These are phyloP conservation scores for Chondrostereum purpureum DNA, from an alignment of 1,284 basidiomycete genomes.

Conservation along the genomic window DNA sequence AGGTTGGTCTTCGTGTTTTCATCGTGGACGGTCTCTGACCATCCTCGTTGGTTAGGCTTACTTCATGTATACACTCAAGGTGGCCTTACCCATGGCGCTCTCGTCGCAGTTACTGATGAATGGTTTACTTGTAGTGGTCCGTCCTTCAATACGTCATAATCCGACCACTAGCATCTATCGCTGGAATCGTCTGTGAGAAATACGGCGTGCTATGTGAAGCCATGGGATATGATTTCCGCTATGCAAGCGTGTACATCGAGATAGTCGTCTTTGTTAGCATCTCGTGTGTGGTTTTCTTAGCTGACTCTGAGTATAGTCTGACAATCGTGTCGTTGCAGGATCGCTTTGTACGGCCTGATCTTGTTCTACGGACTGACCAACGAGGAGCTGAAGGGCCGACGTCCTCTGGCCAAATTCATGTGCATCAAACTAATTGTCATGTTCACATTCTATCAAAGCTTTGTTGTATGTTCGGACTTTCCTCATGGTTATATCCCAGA, in stretches of 20 bases:
- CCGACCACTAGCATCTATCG: conserved; percentile 63
- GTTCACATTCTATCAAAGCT: conserved; percentile 77
- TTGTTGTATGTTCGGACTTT: conserved; percentile 62
- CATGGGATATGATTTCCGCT: conserved; percentile 52
- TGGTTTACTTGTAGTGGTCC: conserved; percentile 55
- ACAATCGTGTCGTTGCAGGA: conserved; percentile 28
- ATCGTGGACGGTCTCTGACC: conserved; percentile 1
- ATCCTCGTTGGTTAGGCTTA: conserved; percentile 45
- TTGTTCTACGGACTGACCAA: conserved; percentile 78
- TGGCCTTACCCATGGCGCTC: conserved; percentile 22
- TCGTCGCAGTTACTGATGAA: conserved; percentile 3
- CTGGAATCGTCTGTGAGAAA: conserved; percentile 69
- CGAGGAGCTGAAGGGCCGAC: conserved; percentile 67
- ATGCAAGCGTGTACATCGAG: conserved; percentile 67
- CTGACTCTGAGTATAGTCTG: background rate
- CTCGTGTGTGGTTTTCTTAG: conserved; percentile 37
- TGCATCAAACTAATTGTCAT: conserved; percentile 82
- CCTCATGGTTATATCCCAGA: no score
- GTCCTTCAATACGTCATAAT: conserved; percentile 82
- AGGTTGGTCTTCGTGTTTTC: conserved; percentile 45
- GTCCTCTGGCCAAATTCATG: conserved; percentile 79
- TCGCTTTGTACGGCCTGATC: conserved; percentile 75
- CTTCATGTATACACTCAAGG: conserved; percentile 85
- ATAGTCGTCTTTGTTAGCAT: conserved; percentile 74
- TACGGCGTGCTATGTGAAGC: conserved; percentile 62